Conservation (phyloP, 2,329 filamentous ascomycete species). For the Fusarium liriodendri region DNA sequence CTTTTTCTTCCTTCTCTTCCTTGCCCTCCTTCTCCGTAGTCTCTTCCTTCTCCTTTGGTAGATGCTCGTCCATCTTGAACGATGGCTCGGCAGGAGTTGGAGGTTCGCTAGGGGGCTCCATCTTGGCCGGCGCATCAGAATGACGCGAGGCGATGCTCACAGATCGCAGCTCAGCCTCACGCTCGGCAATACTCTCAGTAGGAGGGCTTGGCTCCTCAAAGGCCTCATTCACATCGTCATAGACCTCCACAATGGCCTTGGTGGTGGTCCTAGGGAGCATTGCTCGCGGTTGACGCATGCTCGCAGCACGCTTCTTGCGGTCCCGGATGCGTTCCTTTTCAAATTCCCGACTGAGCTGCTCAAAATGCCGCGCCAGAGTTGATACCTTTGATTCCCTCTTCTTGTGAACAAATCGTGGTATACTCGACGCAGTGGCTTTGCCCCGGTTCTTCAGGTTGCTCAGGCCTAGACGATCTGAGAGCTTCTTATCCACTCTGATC, state of each 20-base stretch:
- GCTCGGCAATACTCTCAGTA: conserved; percentile 58
- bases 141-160: conserved; percentile 39
- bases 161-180: conserved; percentile 47
- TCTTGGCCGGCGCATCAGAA: conserved; percentile 42
- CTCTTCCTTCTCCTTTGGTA: conserved; percentile 27
- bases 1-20: conserved; percentile 42
- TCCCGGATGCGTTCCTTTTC: conserved; percentile 93
- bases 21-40: conserved; percentile 34
- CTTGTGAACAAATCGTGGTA: conserved; percentile 86
- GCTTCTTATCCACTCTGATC: conserved; percentile 75
- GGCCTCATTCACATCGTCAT: conserved; percentile 92
- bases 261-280: conserved; percentile 88
- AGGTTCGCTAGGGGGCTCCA: conserved; percentile 32
- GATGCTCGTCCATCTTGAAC: conserved; percentile 38
- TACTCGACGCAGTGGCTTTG: conserved; percentile 76
- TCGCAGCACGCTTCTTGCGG: conserved; percentile 82
- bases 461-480: conserved; percentile 78
- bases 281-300: conserved; percentile 78
- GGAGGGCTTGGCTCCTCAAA: conserved; percentile 77
- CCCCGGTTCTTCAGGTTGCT: conserved; percentile 70
- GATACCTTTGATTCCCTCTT: conserved; percentile 84
- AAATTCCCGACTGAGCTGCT: conserved; percentile 95
- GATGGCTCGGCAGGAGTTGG: conserved; percentile 40
- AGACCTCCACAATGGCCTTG: conserved; percentile 96
- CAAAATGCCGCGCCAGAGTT: conserved; percentile 93